Evolutionary conservation across 2,329 filamentous ascomycete species (phyloP).

Genomic region (Huntiella moniliformis): DNA sequence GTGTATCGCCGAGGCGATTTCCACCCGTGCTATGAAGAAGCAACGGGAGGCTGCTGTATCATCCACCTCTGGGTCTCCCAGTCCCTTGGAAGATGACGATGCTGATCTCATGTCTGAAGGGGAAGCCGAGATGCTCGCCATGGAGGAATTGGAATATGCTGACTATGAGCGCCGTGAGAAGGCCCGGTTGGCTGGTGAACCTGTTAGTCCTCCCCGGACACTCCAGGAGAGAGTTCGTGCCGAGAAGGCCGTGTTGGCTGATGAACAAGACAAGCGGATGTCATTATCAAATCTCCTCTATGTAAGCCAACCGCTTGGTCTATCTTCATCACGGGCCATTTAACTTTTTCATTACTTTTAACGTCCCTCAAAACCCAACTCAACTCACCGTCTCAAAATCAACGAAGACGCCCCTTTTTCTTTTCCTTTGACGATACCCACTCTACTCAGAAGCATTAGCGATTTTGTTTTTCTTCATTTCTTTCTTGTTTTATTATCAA

Average conservation of each 20-base stretch:
- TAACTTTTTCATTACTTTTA: neutral
- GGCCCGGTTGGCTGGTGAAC: neutral
- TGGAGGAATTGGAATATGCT: neutral
- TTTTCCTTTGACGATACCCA: constrained; percentile 6
- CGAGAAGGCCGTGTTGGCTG: constrained; percentile 2
- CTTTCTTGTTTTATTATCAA: neutral
- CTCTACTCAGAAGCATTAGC: constrained; percentile 2
- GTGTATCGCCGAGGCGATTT: constrained; percentile 2
- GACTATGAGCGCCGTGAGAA: neutral
- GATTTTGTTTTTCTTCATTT: neutral
- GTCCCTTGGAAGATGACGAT: neutral
- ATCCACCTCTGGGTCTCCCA: neutral
- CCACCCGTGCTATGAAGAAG: constrained; percentile 1
- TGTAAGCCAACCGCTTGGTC: too few relatives aligned
- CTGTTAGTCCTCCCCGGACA: neutral
- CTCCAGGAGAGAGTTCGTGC: neutral
- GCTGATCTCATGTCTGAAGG: neutral
- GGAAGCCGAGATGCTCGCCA: neutral
- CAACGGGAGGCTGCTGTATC: neutral
- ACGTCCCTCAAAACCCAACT: neutral
- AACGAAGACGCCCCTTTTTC: neutral
- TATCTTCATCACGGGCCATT: neutral
- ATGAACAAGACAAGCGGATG: neutral
- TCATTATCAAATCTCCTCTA: too few relatives aligned
- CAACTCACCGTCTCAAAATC: neutral